A percentile compares a stretch with the other conserved stretches of the same genome.
These are phyloP conservation scores for Lodderomyces beijingensis DNA, from an alignment of 1,139 yeast species.

Conservation along the genomic window DNA sequence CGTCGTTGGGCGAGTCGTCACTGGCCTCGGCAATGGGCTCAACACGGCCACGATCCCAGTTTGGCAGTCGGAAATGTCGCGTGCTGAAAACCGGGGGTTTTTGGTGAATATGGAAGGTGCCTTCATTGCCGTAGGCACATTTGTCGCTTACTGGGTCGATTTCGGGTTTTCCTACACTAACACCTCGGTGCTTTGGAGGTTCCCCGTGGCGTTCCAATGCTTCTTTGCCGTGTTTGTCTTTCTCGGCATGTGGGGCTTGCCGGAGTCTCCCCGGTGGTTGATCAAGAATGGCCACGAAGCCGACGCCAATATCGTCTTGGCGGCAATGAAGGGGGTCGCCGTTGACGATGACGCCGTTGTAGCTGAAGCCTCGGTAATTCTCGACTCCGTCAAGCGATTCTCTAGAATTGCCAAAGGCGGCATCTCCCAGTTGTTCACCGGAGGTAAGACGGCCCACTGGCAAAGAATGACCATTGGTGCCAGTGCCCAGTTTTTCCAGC, in stretches of 20 bases:
- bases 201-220: conserved; percentile 44
- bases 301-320: conserved; percentile 43
- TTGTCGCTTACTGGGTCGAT: conserved; percentile 72
- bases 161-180: conserved; percentile 61
- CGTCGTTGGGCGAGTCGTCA: conserved; percentile 65
- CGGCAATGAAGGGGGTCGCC: conserved; percentile 32
- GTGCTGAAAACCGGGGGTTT: conserved; percentile 67
- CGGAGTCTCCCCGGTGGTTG: conserved; percentile 77
- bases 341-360: conserved; percentile 43
- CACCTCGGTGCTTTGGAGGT: conserved; percentile 47
- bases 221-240: conserved; percentile 35
- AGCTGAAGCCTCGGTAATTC: conserved; percentile 36
- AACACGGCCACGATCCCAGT: conserved; percentile 78
- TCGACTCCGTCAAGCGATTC: conserved; percentile 40
- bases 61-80: conserved; percentile 79
- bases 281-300: conserved; percentile 47
- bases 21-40: conserved; percentile 75
- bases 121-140: conserved; percentile 65
- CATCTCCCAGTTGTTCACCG: conserved; percentile 48
- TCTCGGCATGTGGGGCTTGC: conserved; percentile 37
- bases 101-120: conserved; percentile 69
- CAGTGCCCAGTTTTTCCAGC: conserved; percentile 53
- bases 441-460: conserved; percentile 55
- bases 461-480: conserved; percentile 59
- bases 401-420: conserved; percentile 30